Conservation (phyloP, 2,329 filamentous ascomycete genomes). For the Penicillium sp. region DNA sequence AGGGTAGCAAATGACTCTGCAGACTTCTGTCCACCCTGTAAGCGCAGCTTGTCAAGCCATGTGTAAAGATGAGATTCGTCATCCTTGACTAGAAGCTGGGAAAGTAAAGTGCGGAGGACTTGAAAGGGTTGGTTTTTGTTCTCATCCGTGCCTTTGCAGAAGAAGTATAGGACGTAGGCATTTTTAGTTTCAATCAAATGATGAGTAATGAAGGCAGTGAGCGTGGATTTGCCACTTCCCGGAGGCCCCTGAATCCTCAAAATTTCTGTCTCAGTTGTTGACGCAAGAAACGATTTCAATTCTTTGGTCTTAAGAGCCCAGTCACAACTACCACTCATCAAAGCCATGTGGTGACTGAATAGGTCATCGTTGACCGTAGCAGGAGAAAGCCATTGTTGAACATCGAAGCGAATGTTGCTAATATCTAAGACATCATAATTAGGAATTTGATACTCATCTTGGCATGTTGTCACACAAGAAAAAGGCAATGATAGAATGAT, state of each 20-base stretch:
- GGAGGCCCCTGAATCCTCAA: slow-evolving; percentile 1
- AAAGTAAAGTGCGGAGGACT: slow-evolving; percentile 4
- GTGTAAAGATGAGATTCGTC: background rate
- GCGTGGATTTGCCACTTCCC: slow-evolving; percentile 4
- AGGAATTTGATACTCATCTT: background rate
- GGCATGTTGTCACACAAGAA: too few species aligned
- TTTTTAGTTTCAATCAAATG: background rate
- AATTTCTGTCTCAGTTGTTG: background rate
- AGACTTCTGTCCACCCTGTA: background rate
- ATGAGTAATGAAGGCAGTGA: slow-evolving; percentile 1
- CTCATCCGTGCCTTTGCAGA: slow-evolving; percentile 4
- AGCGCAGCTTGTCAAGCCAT: slow-evolving; percentile 1
- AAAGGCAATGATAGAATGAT: too few species aligned
- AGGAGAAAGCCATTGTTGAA: slow-evolving; percentile 3
- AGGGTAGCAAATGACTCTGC: slow-evolving; percentile 3
- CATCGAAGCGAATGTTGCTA: background rate
- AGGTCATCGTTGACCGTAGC: slow-evolving; percentile 4
- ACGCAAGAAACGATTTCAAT: background rate
- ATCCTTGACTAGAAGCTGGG: background rate
- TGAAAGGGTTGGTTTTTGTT: background rate
- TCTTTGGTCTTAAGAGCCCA: background rate
- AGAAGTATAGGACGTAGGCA: slow-evolving; percentile 2
- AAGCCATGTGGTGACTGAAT: background rate
- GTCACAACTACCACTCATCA: slow-evolving; percentile 1
- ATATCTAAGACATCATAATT: background rate